Conservation (phyloP, 169 alveolate species). For the Cryptosporidium parvum region DNA sequence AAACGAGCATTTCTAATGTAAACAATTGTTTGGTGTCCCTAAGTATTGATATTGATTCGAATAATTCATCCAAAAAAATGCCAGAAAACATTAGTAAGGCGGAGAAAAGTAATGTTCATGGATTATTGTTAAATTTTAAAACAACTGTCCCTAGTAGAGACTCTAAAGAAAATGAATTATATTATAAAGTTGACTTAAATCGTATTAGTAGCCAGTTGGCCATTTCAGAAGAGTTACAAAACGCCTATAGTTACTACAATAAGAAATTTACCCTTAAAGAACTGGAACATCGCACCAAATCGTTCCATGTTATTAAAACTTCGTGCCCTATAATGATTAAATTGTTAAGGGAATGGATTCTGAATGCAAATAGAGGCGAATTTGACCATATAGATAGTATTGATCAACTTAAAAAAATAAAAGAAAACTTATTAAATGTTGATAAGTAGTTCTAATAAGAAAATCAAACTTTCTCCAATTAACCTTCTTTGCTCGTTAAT, state of each 20-base stretch:
- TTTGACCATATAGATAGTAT: slow-evolving; percentile 22
- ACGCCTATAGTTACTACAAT: slow-evolving; percentile 25
- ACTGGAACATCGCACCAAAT: slow-evolving; percentile 38
- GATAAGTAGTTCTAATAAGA: not conserved
- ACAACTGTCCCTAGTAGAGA: slow-evolving; percentile 15
- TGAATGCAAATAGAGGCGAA: slow-evolving; percentile 16
- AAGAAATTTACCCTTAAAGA: slow-evolving; percentile 21
- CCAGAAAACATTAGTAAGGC: not conserved
- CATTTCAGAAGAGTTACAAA: slow-evolving; percentile 38
- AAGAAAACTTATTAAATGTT: slow-evolving; percentile 8
- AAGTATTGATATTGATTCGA: not conserved
- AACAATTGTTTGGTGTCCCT: slow-evolving; percentile 6
- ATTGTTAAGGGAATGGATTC: slow-evolving; percentile 39
- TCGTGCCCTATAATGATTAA: slow-evolving; percentile 69
- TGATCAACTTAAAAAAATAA: slow-evolving; percentile 58
- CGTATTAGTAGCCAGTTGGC: slow-evolving; percentile 62
- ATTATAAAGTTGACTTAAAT: slow-evolving; percentile 40
- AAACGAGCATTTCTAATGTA: not conserved
- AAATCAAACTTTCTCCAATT: not conserved
- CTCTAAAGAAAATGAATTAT: not conserved
- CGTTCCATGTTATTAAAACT: slow-evolving; percentile 33
- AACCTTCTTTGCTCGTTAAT: not conserved
- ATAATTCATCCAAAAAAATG: not conserved
- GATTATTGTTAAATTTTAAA: slow-evolving; percentile 25
- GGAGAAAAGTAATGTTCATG: not conserved